phyloP scores from a whole-genome alignment of 805 yeast genomes.

The Sugiyamaella lignohabitans region DNA sequence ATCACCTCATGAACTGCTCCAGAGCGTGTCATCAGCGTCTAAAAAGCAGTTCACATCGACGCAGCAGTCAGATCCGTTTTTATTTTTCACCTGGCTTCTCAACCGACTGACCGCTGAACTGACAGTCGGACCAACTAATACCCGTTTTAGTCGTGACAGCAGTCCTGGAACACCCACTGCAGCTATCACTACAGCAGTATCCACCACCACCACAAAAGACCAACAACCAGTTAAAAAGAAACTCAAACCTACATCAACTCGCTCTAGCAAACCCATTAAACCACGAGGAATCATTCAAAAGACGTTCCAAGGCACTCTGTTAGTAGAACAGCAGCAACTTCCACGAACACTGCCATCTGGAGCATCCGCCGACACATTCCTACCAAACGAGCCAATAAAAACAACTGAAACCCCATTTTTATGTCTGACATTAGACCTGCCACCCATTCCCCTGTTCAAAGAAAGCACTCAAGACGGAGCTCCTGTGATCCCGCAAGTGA shows the following conservation, averaged over 20 bases:
- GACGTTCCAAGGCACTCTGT: constrained; percentile 50
- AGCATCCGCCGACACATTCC: constrained; percentile 20
- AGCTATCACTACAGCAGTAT: no score
- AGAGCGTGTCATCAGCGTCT: constrained; percentile 40
- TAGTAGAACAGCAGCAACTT: constrained; percentile 29
- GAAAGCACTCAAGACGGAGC: constrained; percentile 34
- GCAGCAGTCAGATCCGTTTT: constrained; percentile 46
- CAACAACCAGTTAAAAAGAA: not conserved
- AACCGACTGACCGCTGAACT: constrained; percentile 38
- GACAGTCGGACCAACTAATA: constrained; percentile 22
- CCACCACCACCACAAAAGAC: no score
- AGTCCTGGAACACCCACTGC: no score
- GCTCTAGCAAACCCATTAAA: no score
- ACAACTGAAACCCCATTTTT: constrained; percentile 36
- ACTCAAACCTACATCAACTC: constrained; percentile 21
- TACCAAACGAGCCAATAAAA: constrained; percentile 21
- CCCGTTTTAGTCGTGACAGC: no score
- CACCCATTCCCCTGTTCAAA: constrained; percentile 50
- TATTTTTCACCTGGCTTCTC: constrained; percentile 54
- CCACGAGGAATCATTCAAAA: constrained; percentile 27
- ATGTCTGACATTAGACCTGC: constrained; percentile 53
- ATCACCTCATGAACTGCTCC: constrained; percentile 61
- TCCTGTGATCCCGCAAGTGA: constrained; percentile 45
- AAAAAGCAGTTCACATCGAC: constrained; percentile 38
- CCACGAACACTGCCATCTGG: constrained; percentile 26